A percentile compares a stretch with the other conserved stretches of the same genome.
phyloP scores from a whole-genome alignment of 2,329 filamentous ascomycete genomes.

The Penicillium psychrosexuale region DNA sequence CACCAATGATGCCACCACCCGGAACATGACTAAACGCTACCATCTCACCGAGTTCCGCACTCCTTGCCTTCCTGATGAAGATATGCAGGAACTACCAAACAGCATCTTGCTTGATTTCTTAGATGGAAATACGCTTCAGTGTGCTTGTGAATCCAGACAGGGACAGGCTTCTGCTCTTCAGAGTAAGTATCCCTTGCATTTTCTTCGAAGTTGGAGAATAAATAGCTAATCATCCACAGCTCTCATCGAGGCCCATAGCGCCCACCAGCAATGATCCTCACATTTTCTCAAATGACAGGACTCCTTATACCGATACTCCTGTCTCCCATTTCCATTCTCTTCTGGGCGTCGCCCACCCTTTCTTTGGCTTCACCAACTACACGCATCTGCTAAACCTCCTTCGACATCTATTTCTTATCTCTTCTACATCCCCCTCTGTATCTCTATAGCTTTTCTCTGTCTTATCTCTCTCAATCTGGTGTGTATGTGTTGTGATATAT shows the following conservation, averaged over 20 bases:
- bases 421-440: slow-evolving; percentile 8
- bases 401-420: slow-evolving; percentile 10
- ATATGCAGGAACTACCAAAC: slow-evolving; percentile 88
- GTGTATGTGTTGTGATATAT: slow-evolving; percentile 22
- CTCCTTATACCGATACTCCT: slow-evolving; percentile 1
- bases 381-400: slow-evolving; percentile 9
- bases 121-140: slow-evolving; percentile 61
- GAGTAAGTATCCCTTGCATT: slow-evolving; percentile 39
- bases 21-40: slow-evolving; percentile 70
- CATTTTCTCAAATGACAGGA: slow-evolving; percentile 4
- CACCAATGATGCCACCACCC: slow-evolving; percentile 58
- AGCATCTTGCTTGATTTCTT: slow-evolving; percentile 66
- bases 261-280: slow-evolving; percentile 27
- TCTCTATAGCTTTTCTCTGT: slow-evolving; percentile 6
- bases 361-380: background rate
- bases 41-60: slow-evolving; percentile 78
- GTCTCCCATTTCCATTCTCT: slow-evolving; percentile 2
- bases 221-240: slow-evolving; percentile 28
- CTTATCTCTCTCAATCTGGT: slow-evolving; percentile 9
- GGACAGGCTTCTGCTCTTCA: slow-evolving; percentile 53
- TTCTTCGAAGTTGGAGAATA: background rate
- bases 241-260: slow-evolving; percentile 42
- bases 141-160: slow-evolving; percentile 57
- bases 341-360: background rate
- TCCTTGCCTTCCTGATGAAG: slow-evolving; percentile 82